Evolutionary conservation across 345 rosid species (phyloP), one percentile per base, ranked within the genome.

Genomic region (Dipteronia sinensis): DNA sequence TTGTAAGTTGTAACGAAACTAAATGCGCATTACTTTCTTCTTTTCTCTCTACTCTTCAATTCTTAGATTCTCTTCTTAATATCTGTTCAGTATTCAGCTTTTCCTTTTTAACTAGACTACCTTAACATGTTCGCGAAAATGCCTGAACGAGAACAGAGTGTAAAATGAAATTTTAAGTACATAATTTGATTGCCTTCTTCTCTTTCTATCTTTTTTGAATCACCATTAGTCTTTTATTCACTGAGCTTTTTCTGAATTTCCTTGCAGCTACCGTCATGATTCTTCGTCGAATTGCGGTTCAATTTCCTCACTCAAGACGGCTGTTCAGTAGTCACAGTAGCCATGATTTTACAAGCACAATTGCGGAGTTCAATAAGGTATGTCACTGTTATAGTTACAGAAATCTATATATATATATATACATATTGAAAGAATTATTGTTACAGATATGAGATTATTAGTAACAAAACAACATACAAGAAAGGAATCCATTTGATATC

Each of bases 281-380:
- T 79, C 90, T 88, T 81, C 89, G 86, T 34, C 86, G 87, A 56
- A 67, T 79, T 34, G 69, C 83, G n/a, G n/a, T 7, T 1, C 59
- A 78, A 62, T 23, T 84, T 64, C 79, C 88, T 74, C 80, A 65
- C 19, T 56, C 80, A 6, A 78, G 75, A 73, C 87, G 88, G 80
- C 78, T 73, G 17, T 86, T 84, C 67, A 71, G 86, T 77, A 75
- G 83, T 68, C 76, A 73, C 77, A 65, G 74, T 25, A 49, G 73
- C 63, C 25, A 56, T 77, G 88, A 76, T 74, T 65, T 87, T 61
- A 67, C 56, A 44, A 77, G 76, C 56, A 62, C 72, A 77, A 79
- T 88, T 71, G 66, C 85, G 17, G 90, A 91, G 76, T 78, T 91
- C 34, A 89, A 91, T 81, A 87, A 88, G 93, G 91, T 89, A 55